A percentile compares a stretch with the other conserved stretches of the same genome.
phyloP scores from a whole-genome alignment of 2,329 filamentous ascomycete genomes.

The Juglanconis juglandina region DNA sequence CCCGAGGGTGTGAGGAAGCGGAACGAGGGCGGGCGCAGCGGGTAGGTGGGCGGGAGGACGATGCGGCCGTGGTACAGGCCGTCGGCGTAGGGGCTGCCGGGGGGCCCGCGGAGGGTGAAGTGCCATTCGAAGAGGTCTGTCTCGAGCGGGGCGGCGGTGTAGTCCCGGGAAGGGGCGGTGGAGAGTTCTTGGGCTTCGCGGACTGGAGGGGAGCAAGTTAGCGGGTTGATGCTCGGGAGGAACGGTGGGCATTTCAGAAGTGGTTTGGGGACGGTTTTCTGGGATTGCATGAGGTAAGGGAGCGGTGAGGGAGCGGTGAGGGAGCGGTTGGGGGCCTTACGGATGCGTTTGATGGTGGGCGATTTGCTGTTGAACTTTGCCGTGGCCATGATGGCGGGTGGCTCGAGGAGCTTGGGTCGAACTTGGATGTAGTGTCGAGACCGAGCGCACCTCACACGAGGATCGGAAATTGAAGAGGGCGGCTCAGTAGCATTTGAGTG shows the following conservation, averaged over 20 bases:
- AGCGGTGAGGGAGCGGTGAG: background rate
- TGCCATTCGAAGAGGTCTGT: constrained; percentile 97
- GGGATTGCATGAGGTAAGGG: background rate
- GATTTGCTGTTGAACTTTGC: constrained; percentile 68
- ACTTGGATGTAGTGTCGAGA: background rate
- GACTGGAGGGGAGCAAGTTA: constrained; percentile 48
- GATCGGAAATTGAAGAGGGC: background rate
- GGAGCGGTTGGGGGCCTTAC: constrained; percentile 41
- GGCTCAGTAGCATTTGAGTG: background rate
- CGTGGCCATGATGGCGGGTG: constrained; percentile 35
- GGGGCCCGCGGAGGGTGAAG: constrained; percentile 91
- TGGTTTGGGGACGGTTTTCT: background rate
- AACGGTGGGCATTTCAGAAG: background rate
- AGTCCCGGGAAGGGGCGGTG: constrained; percentile 75
- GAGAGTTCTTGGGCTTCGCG: constrained; percentile 89
- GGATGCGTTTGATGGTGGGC: constrained; percentile 79
- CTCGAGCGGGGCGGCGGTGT: constrained; percentile 80
- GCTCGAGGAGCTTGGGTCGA: background rate
- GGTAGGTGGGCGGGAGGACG: constrained; percentile 82
- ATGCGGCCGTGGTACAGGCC: constrained; percentile 97
- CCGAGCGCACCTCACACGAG: background rate
- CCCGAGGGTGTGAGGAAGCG: constrained; percentile 90
- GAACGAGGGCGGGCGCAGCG: constrained; percentile 89
- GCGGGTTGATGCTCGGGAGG: background rate
- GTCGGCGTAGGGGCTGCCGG: constrained; percentile 70